Percentiles rank a stretch among this genome's conserved stretches.
Conservation (phyloP, 192 early-diverging fungal species). For the Umbelopsis sp. region DNA sequence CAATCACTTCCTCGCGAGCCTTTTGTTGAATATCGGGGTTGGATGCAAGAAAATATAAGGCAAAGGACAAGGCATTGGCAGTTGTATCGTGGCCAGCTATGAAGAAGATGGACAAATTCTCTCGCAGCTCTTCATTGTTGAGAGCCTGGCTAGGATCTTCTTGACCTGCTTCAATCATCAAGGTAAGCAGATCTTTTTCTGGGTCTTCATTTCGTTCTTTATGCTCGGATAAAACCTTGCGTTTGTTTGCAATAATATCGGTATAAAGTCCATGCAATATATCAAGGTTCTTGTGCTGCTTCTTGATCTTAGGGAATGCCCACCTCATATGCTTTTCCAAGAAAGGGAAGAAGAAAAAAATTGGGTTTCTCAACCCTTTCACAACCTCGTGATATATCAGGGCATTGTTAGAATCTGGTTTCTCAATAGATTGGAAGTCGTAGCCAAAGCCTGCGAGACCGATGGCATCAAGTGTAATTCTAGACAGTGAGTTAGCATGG, state of each 20-base stretch:
- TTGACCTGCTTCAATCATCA: constrained; percentile 36
- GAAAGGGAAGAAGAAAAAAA: constrained; percentile 55
- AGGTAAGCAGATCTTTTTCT: constrained; percentile 36
- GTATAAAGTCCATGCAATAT: constrained; percentile 18
- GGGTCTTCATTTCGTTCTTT: background rate
- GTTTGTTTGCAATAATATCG: constrained; percentile 22
- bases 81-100: constrained; percentile 23
- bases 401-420: constrained; percentile 43
- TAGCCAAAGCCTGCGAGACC: constrained; percentile 58
- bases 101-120: background rate
- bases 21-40: constrained; percentile 16
- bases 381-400: constrained; percentile 49
- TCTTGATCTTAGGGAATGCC: constrained; percentile 1
- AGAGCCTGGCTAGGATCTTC: background rate
- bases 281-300: constrained; percentile 18
- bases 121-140: background rate
- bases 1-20: constrained; percentile 27
- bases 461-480: constrained; percentile 60
- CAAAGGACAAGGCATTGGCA: constrained; percentile 15
- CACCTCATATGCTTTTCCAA: constrained; percentile 41
- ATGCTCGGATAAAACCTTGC: background rate
- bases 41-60: constrained; percentile 17
- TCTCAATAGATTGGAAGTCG: constrained; percentile 52
- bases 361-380: constrained; percentile 43
- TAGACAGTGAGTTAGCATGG: background rate